Conservation (phyloP, 2,329 filamentous ascomycete species). For the Magnaporthiopsis poae region DNA sequence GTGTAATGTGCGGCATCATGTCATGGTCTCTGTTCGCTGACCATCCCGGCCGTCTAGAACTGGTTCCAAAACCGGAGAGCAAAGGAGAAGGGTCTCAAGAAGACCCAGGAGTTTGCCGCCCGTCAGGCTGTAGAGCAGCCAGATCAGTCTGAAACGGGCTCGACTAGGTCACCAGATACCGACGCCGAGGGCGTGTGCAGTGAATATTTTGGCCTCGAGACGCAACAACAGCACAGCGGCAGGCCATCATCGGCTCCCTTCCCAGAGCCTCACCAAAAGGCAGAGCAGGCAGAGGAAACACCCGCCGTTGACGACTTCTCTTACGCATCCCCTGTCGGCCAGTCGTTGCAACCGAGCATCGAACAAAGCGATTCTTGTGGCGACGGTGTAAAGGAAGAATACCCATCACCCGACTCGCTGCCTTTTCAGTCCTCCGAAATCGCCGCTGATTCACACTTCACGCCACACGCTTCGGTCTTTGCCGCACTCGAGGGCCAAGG, state of each 20-base stretch:
- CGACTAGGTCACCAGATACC: conserved; percentile 21
- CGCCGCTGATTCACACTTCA: conserved; percentile 10
- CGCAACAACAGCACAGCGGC: conserved; percentile 21
- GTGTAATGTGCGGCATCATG: not conserved
- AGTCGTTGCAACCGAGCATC: not conserved
- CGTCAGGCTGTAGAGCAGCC: conserved; percentile 29
- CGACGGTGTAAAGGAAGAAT: conserved; percentile 11
- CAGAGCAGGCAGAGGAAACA: not conserved
- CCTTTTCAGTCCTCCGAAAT: conserved; percentile 8
- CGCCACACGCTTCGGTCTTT: conserved; percentile 9
- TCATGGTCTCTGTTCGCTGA: conserved; percentile 19
- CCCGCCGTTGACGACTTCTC: conserved; percentile 2
- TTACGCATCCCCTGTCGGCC: conserved; percentile 7
- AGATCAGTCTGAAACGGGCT: conserved; percentile 19
- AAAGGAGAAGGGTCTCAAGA: conserved; percentile 55
- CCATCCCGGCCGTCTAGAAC: conserved; percentile 34
- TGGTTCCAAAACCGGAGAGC: conserved; percentile 61
- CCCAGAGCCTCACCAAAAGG: conserved; percentile 12
- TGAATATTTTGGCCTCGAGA: conserved; percentile 24
- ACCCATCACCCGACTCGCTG: conserved; percentile 16
- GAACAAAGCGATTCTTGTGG: not conserved
- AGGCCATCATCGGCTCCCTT: conserved; percentile 29
- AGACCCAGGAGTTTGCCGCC: conserved; percentile 40
- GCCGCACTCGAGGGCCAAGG: conserved; percentile 6
- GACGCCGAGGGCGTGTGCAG: conserved; percentile 18